Base-by-base conservation (phyloP, 2,329 filamentous ascomycete species). In the Huntiella abstrusa region DNA sequence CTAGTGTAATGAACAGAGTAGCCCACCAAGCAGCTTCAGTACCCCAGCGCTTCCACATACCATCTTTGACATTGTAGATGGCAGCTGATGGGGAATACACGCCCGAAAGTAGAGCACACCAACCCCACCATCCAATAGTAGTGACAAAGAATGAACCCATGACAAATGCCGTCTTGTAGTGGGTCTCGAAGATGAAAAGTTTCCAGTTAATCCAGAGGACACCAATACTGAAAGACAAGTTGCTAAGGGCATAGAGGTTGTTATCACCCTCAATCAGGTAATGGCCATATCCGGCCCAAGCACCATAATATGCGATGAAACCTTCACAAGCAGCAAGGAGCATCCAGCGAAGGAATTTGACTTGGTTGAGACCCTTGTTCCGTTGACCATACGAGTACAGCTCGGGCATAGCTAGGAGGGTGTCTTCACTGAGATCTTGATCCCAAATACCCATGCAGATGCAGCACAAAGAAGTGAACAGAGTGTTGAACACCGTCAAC, bases 361-460 rank as follows among this genome's bases (percentile, higher is more conserved):
- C 66, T 51, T 85, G 68, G 56, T 88, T 88, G 58, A 94, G 78
- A 0, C 80, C 84, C 52, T 61, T 64, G 50, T 73, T 72, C 15
- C 72, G 72, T 62, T 91, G 85, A 4, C 86, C 85, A 52, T 80
- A 83, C 8, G 77, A 75, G 60, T 96, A 96, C 1, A 96, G 70
- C 59, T 96, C 88, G 0, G 88, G 88, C 0, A 94, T 80, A 0
- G 88, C 88, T n/a, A 96, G 69, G 2, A 96, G 68, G 0, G 88
- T 96, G 32, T 84, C 76, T 0, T 86, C 80, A 3, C 71, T 66
- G 2, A 96, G 69, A 56, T 96, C 88, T 58, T 94, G 85, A 57
- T 94, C 87, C 63, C 91, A 93, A 13, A 94, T 80, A 8, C 86
- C 88, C 52, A 93, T 73, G 55, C 92, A 82, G 52, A 96, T 92